These are phyloP conservation scores for Hypocreales sp. DNA, from an alignment of 2,329 filamentous ascomycete species.

Conservation along the genomic window DNA sequence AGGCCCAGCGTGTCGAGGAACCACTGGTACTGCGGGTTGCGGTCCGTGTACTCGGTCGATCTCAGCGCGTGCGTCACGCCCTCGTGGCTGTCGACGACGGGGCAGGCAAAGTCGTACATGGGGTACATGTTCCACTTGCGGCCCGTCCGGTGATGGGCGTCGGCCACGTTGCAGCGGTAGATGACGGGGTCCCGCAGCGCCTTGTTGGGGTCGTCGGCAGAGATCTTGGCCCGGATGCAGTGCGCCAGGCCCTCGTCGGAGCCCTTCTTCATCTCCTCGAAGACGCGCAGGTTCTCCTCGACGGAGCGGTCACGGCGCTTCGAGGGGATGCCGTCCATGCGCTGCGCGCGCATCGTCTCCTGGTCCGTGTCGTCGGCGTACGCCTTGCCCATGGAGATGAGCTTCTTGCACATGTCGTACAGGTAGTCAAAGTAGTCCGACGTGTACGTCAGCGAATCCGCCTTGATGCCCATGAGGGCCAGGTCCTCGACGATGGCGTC, in stretches of 20 bases:
- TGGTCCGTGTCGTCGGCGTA: constrained; percentile 92
- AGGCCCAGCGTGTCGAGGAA: constrained; percentile 61
- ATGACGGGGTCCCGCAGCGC: constrained; percentile 94
- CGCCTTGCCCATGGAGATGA: constrained; percentile 76
- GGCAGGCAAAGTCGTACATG: constrained; percentile 77
- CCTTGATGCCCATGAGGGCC: constrained; percentile 78
- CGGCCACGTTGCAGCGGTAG: constrained; percentile 69
- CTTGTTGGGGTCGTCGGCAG: constrained; percentile 83
- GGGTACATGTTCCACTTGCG: constrained; percentile 74
- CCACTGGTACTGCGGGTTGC: constrained; percentile 79
- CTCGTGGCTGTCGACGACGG: constrained; percentile 65
- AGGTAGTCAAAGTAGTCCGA: constrained; percentile 92
- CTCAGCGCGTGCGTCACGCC: constrained; percentile 72
- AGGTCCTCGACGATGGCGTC: constrained; percentile 89
- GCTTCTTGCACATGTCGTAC: constrained; percentile 68
- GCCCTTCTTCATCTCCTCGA: constrained; percentile 87
- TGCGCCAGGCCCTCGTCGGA: constrained; percentile 64
- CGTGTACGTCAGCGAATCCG: constrained; percentile 75
- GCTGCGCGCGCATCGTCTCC: constrained; percentile 73
- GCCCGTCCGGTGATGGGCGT: constrained; percentile 62
- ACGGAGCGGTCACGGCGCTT: constrained; percentile 61
- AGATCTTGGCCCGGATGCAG: constrained; percentile 93
- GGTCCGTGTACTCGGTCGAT: constrained; percentile 77
- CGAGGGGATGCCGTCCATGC: constrained; percentile 72
- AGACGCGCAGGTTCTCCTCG: constrained; percentile 74